phyloP scores from a whole-genome alignment of 805 yeast species.

The Candida coquimbonensis region DNA sequence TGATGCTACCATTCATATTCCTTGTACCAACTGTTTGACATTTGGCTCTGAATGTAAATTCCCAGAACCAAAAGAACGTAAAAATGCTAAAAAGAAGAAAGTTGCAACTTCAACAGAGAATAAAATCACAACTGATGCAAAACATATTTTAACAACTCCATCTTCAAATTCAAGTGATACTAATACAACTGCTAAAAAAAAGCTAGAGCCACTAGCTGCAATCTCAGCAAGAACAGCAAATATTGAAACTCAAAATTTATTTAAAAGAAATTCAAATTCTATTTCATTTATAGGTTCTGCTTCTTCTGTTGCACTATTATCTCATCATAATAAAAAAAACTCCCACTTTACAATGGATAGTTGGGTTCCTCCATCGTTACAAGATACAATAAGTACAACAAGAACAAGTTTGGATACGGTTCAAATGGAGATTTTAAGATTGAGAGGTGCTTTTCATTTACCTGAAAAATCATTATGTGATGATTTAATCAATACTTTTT shows the following conservation, averaged over 20 bases:
- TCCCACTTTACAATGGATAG: constrained; percentile 30
- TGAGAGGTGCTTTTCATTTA: constrained; percentile 63
- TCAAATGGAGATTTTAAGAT: constrained; percentile 56
- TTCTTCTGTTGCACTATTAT: constrained; percentile 32
- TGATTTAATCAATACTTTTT: constrained; percentile 55
- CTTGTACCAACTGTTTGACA: constrained; percentile 65
- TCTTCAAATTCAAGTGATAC: constrained; percentile 9
- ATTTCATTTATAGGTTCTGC: constrained; percentile 48
- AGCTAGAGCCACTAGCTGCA: constrained; percentile 29
- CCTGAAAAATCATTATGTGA: constrained; percentile 55
- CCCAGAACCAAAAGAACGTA: constrained; percentile 49
- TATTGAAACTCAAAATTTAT: constrained; percentile 20
- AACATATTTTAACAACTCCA: not conserved
- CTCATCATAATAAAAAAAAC: constrained; percentile 23
- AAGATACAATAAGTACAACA: constrained; percentile 22
- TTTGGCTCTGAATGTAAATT: constrained; percentile 66
- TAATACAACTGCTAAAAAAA: constrained; percentile 21
- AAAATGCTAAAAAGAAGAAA: constrained; percentile 26
- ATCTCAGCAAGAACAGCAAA: constrained; percentile 25
- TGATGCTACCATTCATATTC: constrained; percentile 52
- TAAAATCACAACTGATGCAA: not conserved
- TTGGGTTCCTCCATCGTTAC: constrained; percentile 20
- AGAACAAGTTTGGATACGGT: constrained; percentile 38
- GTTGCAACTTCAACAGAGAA: constrained; percentile 2
- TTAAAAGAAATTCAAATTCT: constrained; percentile 14